Conservation (phyloP, 495 filamentous ascomycete species). For the Hypoxylon crocopeplum region DNA sequence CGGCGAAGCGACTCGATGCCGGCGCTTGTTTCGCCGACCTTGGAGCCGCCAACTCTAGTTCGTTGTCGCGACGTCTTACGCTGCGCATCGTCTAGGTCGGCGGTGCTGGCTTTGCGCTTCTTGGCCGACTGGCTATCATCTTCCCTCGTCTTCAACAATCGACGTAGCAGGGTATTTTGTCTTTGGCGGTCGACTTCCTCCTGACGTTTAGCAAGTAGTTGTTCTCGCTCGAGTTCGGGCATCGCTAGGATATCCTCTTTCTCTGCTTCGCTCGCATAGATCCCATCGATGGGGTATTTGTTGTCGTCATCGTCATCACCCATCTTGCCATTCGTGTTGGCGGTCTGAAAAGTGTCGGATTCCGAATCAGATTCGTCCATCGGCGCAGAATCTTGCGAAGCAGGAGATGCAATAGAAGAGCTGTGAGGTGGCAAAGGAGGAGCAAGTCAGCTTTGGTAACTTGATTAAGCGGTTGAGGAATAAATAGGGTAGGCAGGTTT, state of each 20-base stretch:
- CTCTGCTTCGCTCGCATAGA: conserved; percentile 80
- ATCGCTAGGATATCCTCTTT: conserved; percentile 83
- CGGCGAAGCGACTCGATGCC: conserved; percentile 85
- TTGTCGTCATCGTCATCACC: conserved; percentile 65
- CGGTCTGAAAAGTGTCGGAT: conserved; percentile 59
- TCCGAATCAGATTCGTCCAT: conserved; percentile 92
- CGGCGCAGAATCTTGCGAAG: conserved; percentile 80
- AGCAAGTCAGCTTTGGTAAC: conserved; percentile 2
- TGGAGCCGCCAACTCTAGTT: conserved; percentile 76
- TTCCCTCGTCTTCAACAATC: conserved; percentile 56
- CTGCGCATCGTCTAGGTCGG: conserved; percentile 72
- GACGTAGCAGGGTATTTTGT: conserved; percentile 85
- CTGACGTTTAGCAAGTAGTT: conserved; percentile 87
- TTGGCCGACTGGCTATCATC: conserved; percentile 56
- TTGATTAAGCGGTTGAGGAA: not conserved
- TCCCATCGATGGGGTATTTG: conserved; percentile 87
- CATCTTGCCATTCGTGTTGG: conserved; percentile 52
- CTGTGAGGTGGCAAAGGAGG: conserved; percentile 8
- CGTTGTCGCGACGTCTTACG: conserved; percentile 85
- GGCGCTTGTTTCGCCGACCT: conserved; percentile 76
- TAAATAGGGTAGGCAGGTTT: not conserved
- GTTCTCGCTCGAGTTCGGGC: conserved; percentile 88
- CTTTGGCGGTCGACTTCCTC: conserved; percentile 77
- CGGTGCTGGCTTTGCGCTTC: conserved; percentile 81
- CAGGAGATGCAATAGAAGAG: conserved; percentile 61